Base-by-base conservation (phyloP, 2,329 filamentous ascomycete species). In the Ascosphaera pollenicola region DNA sequence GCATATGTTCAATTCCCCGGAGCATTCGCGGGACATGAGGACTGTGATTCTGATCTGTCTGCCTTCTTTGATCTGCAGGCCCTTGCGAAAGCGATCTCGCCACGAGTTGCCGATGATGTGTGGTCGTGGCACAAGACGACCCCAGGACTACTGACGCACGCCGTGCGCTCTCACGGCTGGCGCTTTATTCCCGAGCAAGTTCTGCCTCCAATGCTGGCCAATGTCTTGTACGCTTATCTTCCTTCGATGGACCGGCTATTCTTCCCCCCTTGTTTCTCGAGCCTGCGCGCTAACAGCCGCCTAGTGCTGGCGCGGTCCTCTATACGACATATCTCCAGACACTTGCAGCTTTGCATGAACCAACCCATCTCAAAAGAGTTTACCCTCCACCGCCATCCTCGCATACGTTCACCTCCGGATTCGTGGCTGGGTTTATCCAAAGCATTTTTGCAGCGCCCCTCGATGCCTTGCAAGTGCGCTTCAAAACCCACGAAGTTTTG, bases 251-350 rank as follows among this genome's bases (percentile, higher is more conserved):
- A 64, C 68, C 53, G 44, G 57, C 46, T 30, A 31, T 32, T 11
- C 31, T 17, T 19, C 17, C 16, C 21, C 17, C 32, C 5, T 30
- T 18, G n/a, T 19, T 38, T 28, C 17, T 35, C 40, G 24, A 3
- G 42, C n/a, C 15, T n/a, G 13, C 17, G 11, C 35, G 21, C 32
- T 39, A 35, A 31, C 7, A 37, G 4, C 30, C 18, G 35, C 16
- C 39, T 39, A 68, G 65, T 32, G 65, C 76, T 40, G 71, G 72
- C 13, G 70, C 71, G 31, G 63, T 75, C 5, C 57, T 76, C 10
- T 76, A 76, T 47, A 74, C 72, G 1, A 65, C 64, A 13, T 77
- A 77, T 47, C 64, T 77, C 15, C 69, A 74, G 49, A 62, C 63
- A 17, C 59, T 77, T 8, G 66, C 66, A n/a, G 46, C 50, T 15